Base-by-base conservation (phyloP, 75 land plant species). In the Selaginella moellendorffii region DNA sequence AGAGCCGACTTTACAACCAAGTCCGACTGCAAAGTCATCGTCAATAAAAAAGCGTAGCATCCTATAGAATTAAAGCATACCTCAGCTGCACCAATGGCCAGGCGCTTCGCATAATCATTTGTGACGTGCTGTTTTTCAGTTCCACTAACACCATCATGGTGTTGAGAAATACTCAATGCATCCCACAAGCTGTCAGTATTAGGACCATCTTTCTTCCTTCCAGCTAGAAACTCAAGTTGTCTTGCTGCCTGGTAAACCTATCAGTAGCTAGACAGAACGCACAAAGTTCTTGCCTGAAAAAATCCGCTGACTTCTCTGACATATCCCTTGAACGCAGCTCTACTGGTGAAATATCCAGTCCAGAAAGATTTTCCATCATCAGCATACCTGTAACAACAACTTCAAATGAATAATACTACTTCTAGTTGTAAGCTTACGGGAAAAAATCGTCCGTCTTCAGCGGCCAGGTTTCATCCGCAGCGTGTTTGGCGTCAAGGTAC, bases 71-170 rank as follows among this genome's bases (percentile, higher is more conserved):
- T 2, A 21, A 56, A 24, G 26, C 27, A 29, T 65, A 68, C 90
- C 83, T 86, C 74, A 63, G 77, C 51, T 24, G 75, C 75, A 53
- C 86, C 90, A 56, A 74, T 63, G 19, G 78, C 61, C 26, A 86
- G 70, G 46, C 86, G 86, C 67, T 83, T 83, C 25, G 78, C 78
- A 71, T 83, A 86, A 63, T 86, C 90, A 70, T 83, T 66, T 54
- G 90, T 77, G 5, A 77, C 74, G 31, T 86, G 90, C 36, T 83
- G 83, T 62, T 81, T 83, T 42, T 76, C 86, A 28, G 86, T 86
- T 8, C 90, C 90, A 74, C 72, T 66, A 52, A 86, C 78, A 54
- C 81, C 86, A 79, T 86, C 90, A 75, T 83, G 90, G 74, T 86
- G 90, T 31, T 86, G 90, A 20, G 83, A 78, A 61, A 83, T 73